Percentiles rank a stretch among this genome's conserved stretches.
phyloP scores from a whole-genome alignment of 768 basidiomycete genomes.

The Leucocoprinus leucothites region DNA sequence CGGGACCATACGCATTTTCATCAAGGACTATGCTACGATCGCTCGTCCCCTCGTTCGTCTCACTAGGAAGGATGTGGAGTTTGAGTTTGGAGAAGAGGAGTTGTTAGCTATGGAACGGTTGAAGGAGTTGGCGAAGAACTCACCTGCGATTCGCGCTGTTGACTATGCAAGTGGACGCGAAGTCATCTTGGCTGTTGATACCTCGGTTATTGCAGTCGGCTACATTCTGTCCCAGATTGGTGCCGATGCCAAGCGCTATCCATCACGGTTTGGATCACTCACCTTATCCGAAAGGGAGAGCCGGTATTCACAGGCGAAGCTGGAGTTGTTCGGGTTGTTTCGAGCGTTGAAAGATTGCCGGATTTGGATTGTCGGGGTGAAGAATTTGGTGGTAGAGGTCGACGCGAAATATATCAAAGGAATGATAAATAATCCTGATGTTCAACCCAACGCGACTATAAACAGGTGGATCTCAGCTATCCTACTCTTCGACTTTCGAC shows the following conservation, averaged over 20 bases:
- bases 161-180: too few species aligned
- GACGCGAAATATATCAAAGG: constrained; percentile 31
- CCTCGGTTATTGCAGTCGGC: constrained; percentile 20
- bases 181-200: constrained; percentile 35
- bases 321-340: constrained; percentile 22
- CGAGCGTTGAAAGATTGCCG: background rate
- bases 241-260: too few species aligned
- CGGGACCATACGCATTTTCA: too few species aligned
- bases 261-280: background rate
- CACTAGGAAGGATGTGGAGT: constrained; percentile 21
- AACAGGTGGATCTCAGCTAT: constrained; percentile 38
- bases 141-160: constrained; percentile 19
- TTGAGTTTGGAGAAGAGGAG: constrained; percentile 14
- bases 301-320: constrained; percentile 31
- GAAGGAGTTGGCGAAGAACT: constrained; percentile 11
- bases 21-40: too few species aligned
- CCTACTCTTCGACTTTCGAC: too few species aligned
- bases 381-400: constrained; percentile 23
- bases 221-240: constrained; percentile 16
- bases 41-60: constrained; percentile 19
- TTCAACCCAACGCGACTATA: constrained; percentile 31
- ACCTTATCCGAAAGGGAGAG: background rate
- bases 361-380: constrained; percentile 21
- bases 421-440: constrained; percentile 37
- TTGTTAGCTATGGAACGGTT: constrained; percentile 11